Base-by-base conservation (phyloP, 2,329 filamentous ascomycete species). In the Botrytis paeoniae region DNA sequence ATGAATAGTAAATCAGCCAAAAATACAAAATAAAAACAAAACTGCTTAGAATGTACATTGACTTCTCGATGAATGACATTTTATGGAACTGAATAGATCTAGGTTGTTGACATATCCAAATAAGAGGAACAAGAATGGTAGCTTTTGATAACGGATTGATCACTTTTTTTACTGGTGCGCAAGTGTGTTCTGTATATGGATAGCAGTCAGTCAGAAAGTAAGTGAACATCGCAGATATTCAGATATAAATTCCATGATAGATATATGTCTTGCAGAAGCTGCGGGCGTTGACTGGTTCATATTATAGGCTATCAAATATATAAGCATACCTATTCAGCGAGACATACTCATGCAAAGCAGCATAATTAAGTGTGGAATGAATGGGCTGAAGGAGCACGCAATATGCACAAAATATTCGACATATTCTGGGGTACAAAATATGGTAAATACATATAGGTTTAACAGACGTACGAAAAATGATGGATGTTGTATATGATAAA, bases 381-480 rank as follows among this genome's bases (percentile, higher is more conserved):
- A 57, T 16, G 48, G 37, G 22, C 22, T 35, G 41, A 54, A 65
- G 70, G 61, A 64, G 60, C 60, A 72, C 60, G 70, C 70, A 64
- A 72, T 72, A 72, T 62, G 32, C 48, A 62, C 22, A 39, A 20
- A 60, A 45, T 41, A 66, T 66, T 72, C 70, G 61, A 41, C 57
- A 57, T 68, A 48, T 51, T 72, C 60, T 32, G 45, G 45, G 37
- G 60, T 54, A 43, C 22, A 37, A 20, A 29, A 25, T 16, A 51
- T 18, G 16, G 8, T n/a, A 61, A 32, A 61, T 22, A 29, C 14
- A 37, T 66, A 35, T 66, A 45, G 41, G 16, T n/a, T 16, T 18
- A 35, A 25, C 18, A 29, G 12, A 48, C 22, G 41, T 66, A 25
- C 64, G 22, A 22, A 16, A 32, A 35, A 7, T 45, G 4, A 12